Percentiles rank a stretch among this genome's conserved stretches.
Conservation (phyloP, 352 stramenopile species). For the Plasmopara muralis region DNA sequence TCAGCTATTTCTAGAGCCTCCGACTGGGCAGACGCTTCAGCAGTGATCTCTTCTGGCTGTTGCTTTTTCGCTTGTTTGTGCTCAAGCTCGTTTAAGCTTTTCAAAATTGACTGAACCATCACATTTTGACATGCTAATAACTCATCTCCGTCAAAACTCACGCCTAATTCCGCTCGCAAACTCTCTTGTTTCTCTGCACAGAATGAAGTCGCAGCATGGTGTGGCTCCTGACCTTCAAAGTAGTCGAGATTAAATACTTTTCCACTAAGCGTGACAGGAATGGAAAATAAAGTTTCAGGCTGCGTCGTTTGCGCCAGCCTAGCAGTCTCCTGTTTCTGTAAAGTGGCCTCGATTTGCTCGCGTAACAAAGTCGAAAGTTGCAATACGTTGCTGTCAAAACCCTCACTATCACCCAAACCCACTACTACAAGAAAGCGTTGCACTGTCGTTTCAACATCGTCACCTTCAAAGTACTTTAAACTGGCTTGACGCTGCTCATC, state of each 20-base stretch:
- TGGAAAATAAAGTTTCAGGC: slow-evolving; percentile 33
- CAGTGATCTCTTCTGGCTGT: slow-evolving; percentile 6
- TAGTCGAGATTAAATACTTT: slow-evolving; percentile 57
- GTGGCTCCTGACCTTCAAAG: slow-evolving; percentile 52
- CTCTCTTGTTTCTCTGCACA: slow-evolving; percentile 67
- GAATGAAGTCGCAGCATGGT: slow-evolving; percentile 53
- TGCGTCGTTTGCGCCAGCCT: slow-evolving; percentile 10
- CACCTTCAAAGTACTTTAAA: slow-evolving; percentile 67
- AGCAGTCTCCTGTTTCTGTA: slow-evolving; percentile 5
- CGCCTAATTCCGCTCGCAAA: slow-evolving; percentile 38
- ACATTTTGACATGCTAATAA: slow-evolving; percentile 56
- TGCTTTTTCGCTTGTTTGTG: slow-evolving; percentile 5
- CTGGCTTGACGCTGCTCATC: slow-evolving; percentile 38
- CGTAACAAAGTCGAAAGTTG: slow-evolving; percentile 39
- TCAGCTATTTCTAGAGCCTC: slow-evolving; percentile 5
- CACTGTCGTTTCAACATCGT: slow-evolving; percentile 58
- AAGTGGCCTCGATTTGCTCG: slow-evolving; percentile 19
- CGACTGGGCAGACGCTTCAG: slow-evolving; percentile 9
- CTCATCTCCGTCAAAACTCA: slow-evolving; percentile 51
- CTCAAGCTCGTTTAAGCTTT: slow-evolving; percentile 22
- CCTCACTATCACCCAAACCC: slow-evolving; percentile 35
- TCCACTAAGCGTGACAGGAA: slow-evolving; percentile 56
- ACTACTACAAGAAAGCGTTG: slow-evolving; percentile 53
- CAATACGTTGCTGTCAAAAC: slow-evolving; percentile 35
- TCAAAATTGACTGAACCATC: slow-evolving; percentile 36